A percentile compares a stretch with the other conserved stretches of the same genome.
phyloP scores from a whole-genome alignment of 2,329 filamentous ascomycete genomes.

The Cercospora zeina region DNA sequence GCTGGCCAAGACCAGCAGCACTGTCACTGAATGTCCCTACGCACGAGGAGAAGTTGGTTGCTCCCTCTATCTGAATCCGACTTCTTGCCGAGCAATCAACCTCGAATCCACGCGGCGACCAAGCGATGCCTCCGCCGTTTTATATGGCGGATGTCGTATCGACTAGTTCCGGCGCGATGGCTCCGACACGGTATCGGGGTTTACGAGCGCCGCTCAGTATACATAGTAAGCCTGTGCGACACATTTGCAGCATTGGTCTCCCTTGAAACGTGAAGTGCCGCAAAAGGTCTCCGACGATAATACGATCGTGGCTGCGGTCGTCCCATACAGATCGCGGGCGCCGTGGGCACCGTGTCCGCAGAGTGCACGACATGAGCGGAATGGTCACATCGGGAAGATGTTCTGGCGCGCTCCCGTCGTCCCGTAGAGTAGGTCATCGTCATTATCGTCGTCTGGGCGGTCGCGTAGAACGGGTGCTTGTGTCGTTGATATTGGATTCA shows the following conservation, averaged over 20 bases:
- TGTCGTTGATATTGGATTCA: background rate
- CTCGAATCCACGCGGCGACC: background rate
- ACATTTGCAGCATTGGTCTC: background rate
- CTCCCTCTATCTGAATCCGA: background rate
- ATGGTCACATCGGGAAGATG: too few relatives aligned
- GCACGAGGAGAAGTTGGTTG: background rate
- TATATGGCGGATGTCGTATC: background rate
- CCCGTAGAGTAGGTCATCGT: background rate
- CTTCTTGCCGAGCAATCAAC: background rate
- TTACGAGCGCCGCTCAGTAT: background rate
- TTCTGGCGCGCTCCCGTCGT: background rate
- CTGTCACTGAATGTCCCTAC: background rate
- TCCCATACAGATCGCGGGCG: background rate
- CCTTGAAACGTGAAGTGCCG: conserved; percentile 3
- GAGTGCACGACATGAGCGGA: background rate
- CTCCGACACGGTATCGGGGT: too few relatives aligned
- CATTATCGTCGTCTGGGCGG: background rate
- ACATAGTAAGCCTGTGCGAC: background rate
- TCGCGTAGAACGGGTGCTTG: background rate
- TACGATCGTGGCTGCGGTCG: background rate
- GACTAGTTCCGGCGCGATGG: background rate
- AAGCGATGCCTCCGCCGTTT: background rate
- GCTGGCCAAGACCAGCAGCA: background rate
- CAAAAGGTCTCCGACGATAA: too few relatives aligned
- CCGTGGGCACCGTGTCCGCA: background rate